Conservation (phyloP, 1,139 yeast genomes). For the Hyphopichia wangnamkhiaoensis region DNA sequence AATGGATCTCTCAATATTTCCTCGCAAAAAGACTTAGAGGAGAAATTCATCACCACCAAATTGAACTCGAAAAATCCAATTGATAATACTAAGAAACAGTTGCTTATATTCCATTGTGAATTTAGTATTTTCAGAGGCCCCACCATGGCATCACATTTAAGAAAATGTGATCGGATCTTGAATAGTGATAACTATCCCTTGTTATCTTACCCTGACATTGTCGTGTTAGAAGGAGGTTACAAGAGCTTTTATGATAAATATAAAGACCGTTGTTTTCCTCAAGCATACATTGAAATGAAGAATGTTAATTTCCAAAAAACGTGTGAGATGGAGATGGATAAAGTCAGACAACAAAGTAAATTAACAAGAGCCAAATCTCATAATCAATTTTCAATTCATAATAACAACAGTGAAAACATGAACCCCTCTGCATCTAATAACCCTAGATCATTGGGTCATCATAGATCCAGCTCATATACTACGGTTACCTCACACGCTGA, state of each 20-base stretch:
- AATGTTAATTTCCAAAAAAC: slow-evolving; percentile 64
- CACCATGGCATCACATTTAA: slow-evolving; percentile 79
- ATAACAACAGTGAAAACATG: slow-evolving; percentile 1
- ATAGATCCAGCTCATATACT: slow-evolving; percentile 33
- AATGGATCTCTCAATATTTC: slow-evolving; percentile 78
- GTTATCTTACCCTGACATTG: slow-evolving; percentile 82
- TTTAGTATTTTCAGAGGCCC: slow-evolving; percentile 94
- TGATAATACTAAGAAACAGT: slow-evolving; percentile 26
- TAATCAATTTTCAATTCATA: slow-evolving; percentile 19
- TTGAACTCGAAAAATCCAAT: slow-evolving; percentile 5
- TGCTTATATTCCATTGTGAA: slow-evolving; percentile 90
- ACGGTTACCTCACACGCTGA: slow-evolving; percentile 33
- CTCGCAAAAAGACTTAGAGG: slow-evolving; percentile 67
- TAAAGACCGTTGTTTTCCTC: slow-evolving; percentile 64
- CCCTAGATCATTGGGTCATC: slow-evolving; percentile 14
- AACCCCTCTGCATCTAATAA: slow-evolving; percentile 5
- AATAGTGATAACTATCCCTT: slow-evolving; percentile 78
- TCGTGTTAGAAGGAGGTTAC: slow-evolving; percentile 90
- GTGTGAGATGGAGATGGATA: slow-evolving; percentile 73
- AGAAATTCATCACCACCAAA: slow-evolving; percentile 31
- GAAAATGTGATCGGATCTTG: slow-evolving; percentile 76
- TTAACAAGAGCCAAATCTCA: slow-evolving; percentile 41
- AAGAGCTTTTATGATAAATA: slow-evolving; percentile 65
- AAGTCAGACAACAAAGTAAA: slow-evolving; percentile 63
- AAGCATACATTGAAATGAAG: slow-evolving; percentile 84